A percentile compares a stretch with the other conserved stretches of the same genome.
phyloP scores from a whole-genome alignment of 768 basidiomycete genomes.

The Wakefieldia striispora region DNA sequence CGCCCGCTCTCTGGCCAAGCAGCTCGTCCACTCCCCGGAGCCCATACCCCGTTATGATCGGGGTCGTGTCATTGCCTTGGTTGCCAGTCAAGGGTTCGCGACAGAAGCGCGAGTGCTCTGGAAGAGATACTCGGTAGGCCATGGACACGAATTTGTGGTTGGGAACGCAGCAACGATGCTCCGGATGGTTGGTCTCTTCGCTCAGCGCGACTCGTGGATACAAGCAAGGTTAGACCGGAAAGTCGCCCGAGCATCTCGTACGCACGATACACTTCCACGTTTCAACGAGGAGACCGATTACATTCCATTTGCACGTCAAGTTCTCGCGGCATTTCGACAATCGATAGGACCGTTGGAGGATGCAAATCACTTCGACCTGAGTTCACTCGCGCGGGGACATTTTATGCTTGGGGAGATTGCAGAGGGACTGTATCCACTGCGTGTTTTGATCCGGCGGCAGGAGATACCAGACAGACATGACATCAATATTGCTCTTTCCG shows the following conservation, averaged over 20 bases:
- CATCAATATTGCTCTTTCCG: conserved; percentile 59
- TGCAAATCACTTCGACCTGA: conserved; percentile 52
- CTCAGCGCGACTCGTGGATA: conserved; percentile 22
- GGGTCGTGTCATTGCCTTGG: conserved; percentile 46
- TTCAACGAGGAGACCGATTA: conserved; percentile 11
- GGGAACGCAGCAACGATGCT: conserved; percentile 43
- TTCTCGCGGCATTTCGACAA: conserved; percentile 43
- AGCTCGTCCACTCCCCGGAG: conserved; percentile 43
- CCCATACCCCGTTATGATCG: conserved; percentile 44
- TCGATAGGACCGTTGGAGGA: conserved; percentile 45
- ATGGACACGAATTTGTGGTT: conserved; percentile 39
- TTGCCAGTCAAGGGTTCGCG: conserved; percentile 48
- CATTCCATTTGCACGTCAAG: conserved; percentile 41
- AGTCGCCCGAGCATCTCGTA: background rate
- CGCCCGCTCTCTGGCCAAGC: conserved; percentile 47
- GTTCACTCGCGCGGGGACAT: conserved; percentile 59
- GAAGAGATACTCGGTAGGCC: conserved; percentile 50
- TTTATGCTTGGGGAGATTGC: conserved; percentile 51
- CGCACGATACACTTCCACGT: conserved; percentile 1
- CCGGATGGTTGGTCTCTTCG: conserved; percentile 44
- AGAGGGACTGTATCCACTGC: conserved; percentile 49
- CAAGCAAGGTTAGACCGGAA: conserved; percentile 12
- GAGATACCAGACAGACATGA: conserved; percentile 63
- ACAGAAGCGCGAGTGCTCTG: conserved; percentile 52
- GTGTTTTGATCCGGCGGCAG: conserved; percentile 42